These are phyloP conservation scores for Malassezia cuniculi DNA, from an alignment of 1,284 basidiomycete genomes.

Conservation along the genomic window DNA sequence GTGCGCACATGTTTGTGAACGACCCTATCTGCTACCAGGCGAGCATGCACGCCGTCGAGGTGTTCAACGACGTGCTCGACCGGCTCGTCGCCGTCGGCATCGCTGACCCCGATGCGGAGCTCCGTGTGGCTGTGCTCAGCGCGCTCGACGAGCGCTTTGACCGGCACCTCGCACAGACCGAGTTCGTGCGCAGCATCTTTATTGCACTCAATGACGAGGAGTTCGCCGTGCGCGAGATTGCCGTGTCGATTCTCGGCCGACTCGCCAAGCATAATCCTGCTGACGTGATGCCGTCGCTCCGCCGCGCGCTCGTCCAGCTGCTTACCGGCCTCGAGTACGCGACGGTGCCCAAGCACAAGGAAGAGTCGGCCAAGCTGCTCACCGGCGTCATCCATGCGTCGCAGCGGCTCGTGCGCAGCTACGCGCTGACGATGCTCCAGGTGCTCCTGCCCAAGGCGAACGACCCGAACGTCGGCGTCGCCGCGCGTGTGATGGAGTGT, in stretches of 20 bases:
- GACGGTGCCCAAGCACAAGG: slow-evolving; percentile 65
- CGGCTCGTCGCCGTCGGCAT: slow-evolving; percentile 93
- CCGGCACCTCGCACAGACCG: slow-evolving; percentile 93
- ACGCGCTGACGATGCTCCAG: slow-evolving; percentile 86
- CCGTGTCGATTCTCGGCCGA: slow-evolving; percentile 81
- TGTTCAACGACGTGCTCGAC: slow-evolving; percentile 93
- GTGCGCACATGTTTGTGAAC: slow-evolving; percentile 72
- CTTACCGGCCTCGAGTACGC: slow-evolving; percentile 96
- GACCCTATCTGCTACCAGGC: slow-evolving; percentile 95
- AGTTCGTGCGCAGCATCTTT: slow-evolving; percentile 91
- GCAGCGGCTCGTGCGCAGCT: slow-evolving; percentile 85
- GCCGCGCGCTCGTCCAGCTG: slow-evolving; percentile 90
- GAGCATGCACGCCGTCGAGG: slow-evolving; percentile 89
- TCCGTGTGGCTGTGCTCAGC: slow-evolving; percentile 55
- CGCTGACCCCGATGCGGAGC: slow-evolving; percentile 60
- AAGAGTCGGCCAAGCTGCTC: slow-evolving; percentile 47
- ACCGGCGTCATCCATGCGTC: slow-evolving; percentile 53
- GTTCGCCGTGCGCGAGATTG: slow-evolving; percentile 81
- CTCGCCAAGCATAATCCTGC: slow-evolving; percentile 92
- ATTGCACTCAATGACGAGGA: slow-evolving; percentile 96
- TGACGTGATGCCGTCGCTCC: slow-evolving; percentile 92
- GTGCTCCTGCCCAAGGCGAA: slow-evolving; percentile 79
- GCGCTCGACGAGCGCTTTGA: slow-evolving; percentile 89
- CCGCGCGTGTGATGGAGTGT: slow-evolving; percentile 83
- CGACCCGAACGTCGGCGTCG: slow-evolving; percentile 72